Evolutionary conservation across 2,329 filamentous ascomycete genomes (phyloP).

Genomic region (Trichoderma afroharzianum): DNA sequence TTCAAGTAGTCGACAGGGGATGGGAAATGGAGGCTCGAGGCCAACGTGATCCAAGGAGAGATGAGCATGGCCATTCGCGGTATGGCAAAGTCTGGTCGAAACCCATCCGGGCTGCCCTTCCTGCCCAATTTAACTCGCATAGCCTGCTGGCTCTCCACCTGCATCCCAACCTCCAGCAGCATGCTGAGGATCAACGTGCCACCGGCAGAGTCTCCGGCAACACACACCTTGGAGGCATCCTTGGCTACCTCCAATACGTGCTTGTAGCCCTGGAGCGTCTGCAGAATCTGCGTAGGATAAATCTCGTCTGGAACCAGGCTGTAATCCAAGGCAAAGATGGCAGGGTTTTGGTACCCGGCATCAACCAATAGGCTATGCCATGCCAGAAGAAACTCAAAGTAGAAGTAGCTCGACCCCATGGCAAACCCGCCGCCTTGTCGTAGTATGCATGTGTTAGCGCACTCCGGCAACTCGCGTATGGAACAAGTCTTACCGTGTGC

Average conservation of each 20-base stretch:
- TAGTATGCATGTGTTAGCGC: background rate
- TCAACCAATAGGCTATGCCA: slow-evolving; percentile 64
- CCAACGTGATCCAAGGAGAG: slow-evolving; percentile 75
- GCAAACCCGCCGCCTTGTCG: slow-evolving; percentile 70
- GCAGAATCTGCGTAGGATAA: slow-evolving; percentile 70
- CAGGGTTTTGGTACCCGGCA: slow-evolving; percentile 68
- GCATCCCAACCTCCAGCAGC: slow-evolving; percentile 59
- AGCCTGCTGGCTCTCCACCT: slow-evolving; percentile 23
- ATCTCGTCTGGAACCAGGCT: slow-evolving; percentile 70
- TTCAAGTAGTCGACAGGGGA: slow-evolving; percentile 75
- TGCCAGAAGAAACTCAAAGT: slow-evolving; percentile 75
- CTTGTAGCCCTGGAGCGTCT: slow-evolving; percentile 67
- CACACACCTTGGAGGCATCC: slow-evolving; percentile 60
- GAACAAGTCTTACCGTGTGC: slow-evolving; percentile 58
- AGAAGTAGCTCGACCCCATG: slow-evolving; percentile 80
- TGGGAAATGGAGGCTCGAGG: slow-evolving; percentile 63
- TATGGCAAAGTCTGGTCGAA: slow-evolving; percentile 27
- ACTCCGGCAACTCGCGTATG: background rate
- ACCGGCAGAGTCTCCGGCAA: slow-evolving; percentile 78
- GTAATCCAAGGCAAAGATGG: slow-evolving; percentile 77
- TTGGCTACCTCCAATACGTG: slow-evolving; percentile 59
- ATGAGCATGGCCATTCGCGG: slow-evolving; percentile 64
- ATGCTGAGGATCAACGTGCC: slow-evolving; percentile 70
- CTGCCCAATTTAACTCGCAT: slow-evolving; percentile 18
- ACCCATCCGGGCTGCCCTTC: slow-evolving; percentile 19